These are phyloP conservation scores for Backusella tarrabulga DNA, from an alignment of 192 early-diverging fungal species.

Conservation along the genomic window DNA sequence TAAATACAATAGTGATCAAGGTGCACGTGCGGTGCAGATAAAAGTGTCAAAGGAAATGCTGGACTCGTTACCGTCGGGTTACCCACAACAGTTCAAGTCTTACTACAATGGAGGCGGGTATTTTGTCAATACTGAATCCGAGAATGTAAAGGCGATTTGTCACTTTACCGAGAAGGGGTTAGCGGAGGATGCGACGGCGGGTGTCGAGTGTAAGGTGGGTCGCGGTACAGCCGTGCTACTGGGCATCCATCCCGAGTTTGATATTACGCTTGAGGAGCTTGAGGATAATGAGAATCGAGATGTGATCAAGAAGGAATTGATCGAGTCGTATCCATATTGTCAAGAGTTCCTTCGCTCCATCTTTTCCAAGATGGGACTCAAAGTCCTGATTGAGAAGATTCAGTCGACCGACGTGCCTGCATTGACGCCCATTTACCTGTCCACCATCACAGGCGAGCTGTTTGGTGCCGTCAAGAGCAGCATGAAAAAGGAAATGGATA, in stretches of 20 bases:
- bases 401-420: conserved; percentile 33
- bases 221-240: conserved; percentile 67
- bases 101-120: conserved; percentile 79
- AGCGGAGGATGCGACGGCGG: conserved; percentile 48
- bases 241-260: conserved; percentile 86
- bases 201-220: conserved; percentile 69
- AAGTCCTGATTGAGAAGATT: conserved; percentile 34
- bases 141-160: conserved; percentile 39
- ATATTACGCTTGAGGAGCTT: conserved; percentile 53
- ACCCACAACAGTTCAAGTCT: conserved; percentile 25
- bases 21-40: conserved; percentile 62
- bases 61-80: neutral
- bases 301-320: conserved; percentile 46
- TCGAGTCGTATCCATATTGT: conserved; percentile 47
- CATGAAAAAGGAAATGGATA: neutral
- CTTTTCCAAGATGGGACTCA: conserved; percentile 66
- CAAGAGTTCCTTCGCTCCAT: conserved; percentile 55
- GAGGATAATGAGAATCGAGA: conserved; percentile 49
- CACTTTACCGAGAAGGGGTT: conserved; percentile 38
- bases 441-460: neutral
- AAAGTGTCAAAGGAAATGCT: conserved; percentile 29
- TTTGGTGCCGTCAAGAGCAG: neutral
- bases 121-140: conserved; percentile 47
- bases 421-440: conserved; percentile 43
- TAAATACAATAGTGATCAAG: conserved; percentile 78